phyloP scores from a whole-genome alignment of 1,284 basidiomycete species.

The Boletus holoroseus region DNA sequence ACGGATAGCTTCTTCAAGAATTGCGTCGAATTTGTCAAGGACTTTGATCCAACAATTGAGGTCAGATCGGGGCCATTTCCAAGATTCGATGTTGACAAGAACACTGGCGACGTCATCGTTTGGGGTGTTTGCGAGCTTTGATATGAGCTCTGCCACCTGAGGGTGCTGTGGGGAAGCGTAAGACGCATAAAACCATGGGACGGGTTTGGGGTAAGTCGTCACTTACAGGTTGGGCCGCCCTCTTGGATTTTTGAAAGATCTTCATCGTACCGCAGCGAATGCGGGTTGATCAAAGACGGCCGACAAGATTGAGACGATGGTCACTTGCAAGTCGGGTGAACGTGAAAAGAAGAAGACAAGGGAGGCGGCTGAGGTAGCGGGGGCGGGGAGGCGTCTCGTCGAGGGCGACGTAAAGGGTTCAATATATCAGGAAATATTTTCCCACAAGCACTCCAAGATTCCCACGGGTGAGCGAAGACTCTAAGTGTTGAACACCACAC shows the following conservation, averaged over 20 bases:
- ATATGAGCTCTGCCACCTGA: conserved; percentile 70
- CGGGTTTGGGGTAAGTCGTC: not conserved
- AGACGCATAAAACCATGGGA: conserved; percentile 29
- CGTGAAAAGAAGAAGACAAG: conserved; percentile 20
- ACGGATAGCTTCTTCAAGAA: conserved; percentile 78
- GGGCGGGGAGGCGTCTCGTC: conserved; percentile 3
- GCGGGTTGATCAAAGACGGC: conserved; percentile 34
- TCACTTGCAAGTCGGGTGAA: conserved; percentile 9
- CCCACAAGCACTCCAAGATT: conserved; percentile 11
- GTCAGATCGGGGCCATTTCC: conserved; percentile 97
- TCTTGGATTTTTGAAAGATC: conserved; percentile 76
- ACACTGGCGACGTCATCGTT: conserved; percentile 62
- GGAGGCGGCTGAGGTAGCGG: conserved; percentile 6
- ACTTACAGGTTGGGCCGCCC: conserved; percentile 60
- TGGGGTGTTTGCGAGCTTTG: conserved; percentile 56
- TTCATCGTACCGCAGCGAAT: conserved; percentile 63
- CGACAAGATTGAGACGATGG: conserved; percentile 10
- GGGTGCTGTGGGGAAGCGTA: conserved; percentile 50
- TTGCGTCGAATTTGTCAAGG: conserved; percentile 90
- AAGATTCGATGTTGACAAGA: conserved; percentile 64
- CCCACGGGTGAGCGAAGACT: conserved; percentile 5
- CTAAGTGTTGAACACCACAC: not conserved
- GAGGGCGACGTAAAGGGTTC: conserved; percentile 26
- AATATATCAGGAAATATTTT: conserved; percentile 35
- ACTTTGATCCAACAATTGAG: conserved; percentile 95